Percentiles rank a stretch among this genome's conserved stretches.
Evolutionary conservation across 1,284 basidiomycete genomes (phyloP).

Genomic region (Trichosporon asahii): DNA sequence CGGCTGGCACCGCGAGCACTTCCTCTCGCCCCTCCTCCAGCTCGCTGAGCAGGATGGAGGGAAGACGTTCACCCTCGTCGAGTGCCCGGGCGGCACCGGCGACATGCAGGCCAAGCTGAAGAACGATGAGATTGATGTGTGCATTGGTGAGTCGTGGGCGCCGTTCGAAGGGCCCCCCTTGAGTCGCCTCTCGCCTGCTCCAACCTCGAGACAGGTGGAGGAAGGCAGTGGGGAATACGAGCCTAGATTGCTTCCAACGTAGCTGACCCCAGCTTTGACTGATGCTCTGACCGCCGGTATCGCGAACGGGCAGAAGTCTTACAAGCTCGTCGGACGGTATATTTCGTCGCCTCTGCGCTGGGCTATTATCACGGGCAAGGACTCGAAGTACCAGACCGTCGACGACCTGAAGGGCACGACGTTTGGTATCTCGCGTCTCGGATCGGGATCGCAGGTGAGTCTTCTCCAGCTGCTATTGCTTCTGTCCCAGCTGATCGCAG

Average conservation of each 20-base stretch:
- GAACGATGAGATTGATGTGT: slow-evolving; percentile 82
- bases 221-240: background rate
- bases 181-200: too few relatives aligned
- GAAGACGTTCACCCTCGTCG: slow-evolving; percentile 73
- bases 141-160: slow-evolving; percentile 60
- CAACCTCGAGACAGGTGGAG: too few relatives aligned
- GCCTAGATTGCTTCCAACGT: background rate
- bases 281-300: slow-evolving; percentile 91
- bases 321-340: slow-evolving; percentile 90
- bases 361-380: slow-evolving; percentile 86
- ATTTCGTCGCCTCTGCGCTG: slow-evolving; percentile 84
- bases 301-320: slow-evolving; percentile 77
- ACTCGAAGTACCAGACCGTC: slow-evolving; percentile 68
- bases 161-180: too few relatives aligned
- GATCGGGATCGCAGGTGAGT: slow-evolving; percentile 45
- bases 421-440: slow-evolving; percentile 84
- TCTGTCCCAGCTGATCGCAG: slow-evolving; percentile 58
- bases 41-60: slow-evolving; percentile 59
- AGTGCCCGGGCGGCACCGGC: slow-evolving; percentile 89
- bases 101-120: slow-evolving; percentile 79
- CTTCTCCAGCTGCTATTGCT: background rate
- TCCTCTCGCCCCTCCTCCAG: slow-evolving; percentile 79
- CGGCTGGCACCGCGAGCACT: slow-evolving; percentile 76
- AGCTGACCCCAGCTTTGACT: slow-evolving; percentile 64
- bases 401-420: slow-evolving; percentile 73